phyloP scores from a whole-genome alignment of 371 early-diverging fungal genomes.

The Mortierella sp. region DNA sequence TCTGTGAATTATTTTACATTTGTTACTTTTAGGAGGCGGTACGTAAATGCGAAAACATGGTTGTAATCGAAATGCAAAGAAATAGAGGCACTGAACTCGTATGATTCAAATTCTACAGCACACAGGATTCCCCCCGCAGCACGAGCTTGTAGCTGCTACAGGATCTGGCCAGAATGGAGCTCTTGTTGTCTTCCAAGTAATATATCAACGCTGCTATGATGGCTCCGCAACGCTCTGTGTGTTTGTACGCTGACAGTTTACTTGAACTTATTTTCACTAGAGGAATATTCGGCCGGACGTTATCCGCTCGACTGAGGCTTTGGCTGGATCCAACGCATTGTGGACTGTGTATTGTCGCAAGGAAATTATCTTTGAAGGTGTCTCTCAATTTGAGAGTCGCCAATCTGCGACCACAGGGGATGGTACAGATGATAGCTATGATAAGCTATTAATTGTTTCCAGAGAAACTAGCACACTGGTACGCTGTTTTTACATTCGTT shows the following conservation, averaged over 20 bases:
- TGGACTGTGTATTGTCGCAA: constrained; percentile 78
- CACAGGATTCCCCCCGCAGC: constrained; percentile 59
- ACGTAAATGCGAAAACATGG: not conserved
- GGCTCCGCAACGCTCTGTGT: not conserved
- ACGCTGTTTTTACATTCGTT: constrained; percentile 14
- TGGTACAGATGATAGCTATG: constrained; percentile 61
- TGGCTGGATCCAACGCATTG: constrained; percentile 73
- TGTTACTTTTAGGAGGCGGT: constrained; percentile 24
- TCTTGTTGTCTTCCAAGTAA: constrained; percentile 81
- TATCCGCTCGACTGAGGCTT: constrained; percentile 72
- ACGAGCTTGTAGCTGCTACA: constrained; percentile 87
- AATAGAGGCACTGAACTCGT: not conserved
- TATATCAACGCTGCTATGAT: not conserved
- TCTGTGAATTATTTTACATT: not conserved
- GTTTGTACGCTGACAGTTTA: not conserved
- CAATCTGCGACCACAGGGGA: constrained; percentile 45
- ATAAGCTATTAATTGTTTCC: constrained; percentile 81
- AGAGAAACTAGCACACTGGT: constrained; percentile 76
- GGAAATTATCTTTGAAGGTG: constrained; percentile 63
- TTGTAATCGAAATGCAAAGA: not conserved
- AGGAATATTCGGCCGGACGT: constrained; percentile 83
- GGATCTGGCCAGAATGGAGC: constrained; percentile 84
- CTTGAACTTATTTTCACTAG: constrained; percentile 21
- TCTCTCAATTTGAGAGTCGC: constrained; percentile 59
- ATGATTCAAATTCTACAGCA: constrained; percentile 19